phyloP scores from a whole-genome alignment of 2,329 filamentous ascomycete species.

The Fusarium sp. region DNA sequence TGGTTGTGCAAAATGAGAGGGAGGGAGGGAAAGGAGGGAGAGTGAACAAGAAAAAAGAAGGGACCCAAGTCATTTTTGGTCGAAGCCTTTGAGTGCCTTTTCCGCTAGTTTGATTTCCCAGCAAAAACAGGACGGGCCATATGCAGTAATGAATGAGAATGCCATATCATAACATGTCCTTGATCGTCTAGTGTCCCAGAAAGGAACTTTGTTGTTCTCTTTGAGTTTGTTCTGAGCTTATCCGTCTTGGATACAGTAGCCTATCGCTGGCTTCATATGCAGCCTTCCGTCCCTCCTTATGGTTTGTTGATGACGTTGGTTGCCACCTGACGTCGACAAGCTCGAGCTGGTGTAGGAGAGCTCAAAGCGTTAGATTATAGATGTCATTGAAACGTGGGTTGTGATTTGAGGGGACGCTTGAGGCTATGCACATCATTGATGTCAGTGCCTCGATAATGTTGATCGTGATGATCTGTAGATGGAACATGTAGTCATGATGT shows the following conservation, averaged over 20 bases:
- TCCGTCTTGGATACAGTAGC: slow-evolving; percentile 8
- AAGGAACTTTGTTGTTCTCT: slow-evolving; percentile 6
- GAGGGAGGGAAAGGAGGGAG: background rate
- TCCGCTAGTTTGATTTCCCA: slow-evolving; percentile 31
- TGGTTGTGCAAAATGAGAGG: slow-evolving; percentile 38
- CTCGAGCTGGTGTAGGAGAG: background rate
- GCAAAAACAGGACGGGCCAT: slow-evolving; percentile 31
- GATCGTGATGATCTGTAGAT: background rate
- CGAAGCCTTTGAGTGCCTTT: slow-evolving; percentile 18
- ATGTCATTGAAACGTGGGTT: background rate
- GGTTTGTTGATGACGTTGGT: slow-evolving; percentile 32
- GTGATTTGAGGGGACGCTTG: background rate
- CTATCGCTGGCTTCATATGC: slow-evolving; percentile 12
- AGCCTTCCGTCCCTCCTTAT: slow-evolving; percentile 3
- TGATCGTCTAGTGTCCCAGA: background rate
- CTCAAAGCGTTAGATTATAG: background rate
- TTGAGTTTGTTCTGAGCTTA: slow-evolving; percentile 22
- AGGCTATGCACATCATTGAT: slow-evolving; percentile 6
- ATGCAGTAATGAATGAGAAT: slow-evolving; percentile 42
- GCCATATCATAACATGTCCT: slow-evolving; percentile 9
- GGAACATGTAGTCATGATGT: background rate
- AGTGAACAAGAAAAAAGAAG: slow-evolving; percentile 1
- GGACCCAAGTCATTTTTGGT: slow-evolving; percentile 18
- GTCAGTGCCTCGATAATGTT: background rate
- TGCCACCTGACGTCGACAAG: slow-evolving; percentile 22